Percentiles rank a stretch among this genome's conserved stretches.
phyloP scores from a whole-genome alignment of 352 stramenopile genomes.

The Globisporangium cederbergense region DNA sequence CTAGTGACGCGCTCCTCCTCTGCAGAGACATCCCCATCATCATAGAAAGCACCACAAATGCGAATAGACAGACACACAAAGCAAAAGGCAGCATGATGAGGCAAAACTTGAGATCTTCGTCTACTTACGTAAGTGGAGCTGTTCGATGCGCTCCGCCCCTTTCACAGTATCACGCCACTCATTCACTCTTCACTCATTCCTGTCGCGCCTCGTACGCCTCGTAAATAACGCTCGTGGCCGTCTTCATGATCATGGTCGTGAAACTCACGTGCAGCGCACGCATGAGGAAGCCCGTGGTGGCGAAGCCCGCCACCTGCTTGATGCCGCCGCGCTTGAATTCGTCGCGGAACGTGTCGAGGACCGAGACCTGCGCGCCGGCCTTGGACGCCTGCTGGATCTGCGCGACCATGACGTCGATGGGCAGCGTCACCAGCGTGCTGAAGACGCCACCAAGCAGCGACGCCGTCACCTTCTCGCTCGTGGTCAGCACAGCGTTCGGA shows the following conservation, averaged over 20 bases:
- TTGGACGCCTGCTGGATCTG: slow-evolving; percentile 92
- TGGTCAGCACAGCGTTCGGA: slow-evolving; percentile 56
- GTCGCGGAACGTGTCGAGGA: slow-evolving; percentile 67
- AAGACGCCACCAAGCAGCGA: slow-evolving; percentile 83
- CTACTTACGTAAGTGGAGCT: slow-evolving; percentile 1
- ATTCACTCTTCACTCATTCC: not conserved
- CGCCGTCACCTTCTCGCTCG: slow-evolving; percentile 68
- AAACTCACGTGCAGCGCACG: slow-evolving; percentile 77
- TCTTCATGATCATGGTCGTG: slow-evolving; percentile 92
- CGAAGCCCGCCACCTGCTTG: slow-evolving; percentile 76
- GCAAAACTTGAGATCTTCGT: slow-evolving; percentile 10
- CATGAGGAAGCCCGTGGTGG: slow-evolving; percentile 76
- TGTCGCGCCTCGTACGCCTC: slow-evolving; percentile 57
- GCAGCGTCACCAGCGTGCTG: slow-evolving; percentile 82
- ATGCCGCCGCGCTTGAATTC: slow-evolving; percentile 77
- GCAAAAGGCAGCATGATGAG: not conserved
- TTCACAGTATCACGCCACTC: not conserved
- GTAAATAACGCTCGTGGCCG: slow-evolving; percentile 80
- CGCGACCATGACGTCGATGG: slow-evolving; percentile 91
- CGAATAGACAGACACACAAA: not conserved
- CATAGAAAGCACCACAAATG: not conserved
- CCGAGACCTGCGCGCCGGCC: slow-evolving; percentile 75
- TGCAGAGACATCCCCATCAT: not conserved
- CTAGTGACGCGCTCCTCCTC: slow-evolving; percentile 20
- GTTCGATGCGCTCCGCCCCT: slow-evolving; percentile 2